phyloP scores from a whole-genome alignment of 495 filamentous ascomycete genomes.

The Aspergillus indologenus region DNA sequence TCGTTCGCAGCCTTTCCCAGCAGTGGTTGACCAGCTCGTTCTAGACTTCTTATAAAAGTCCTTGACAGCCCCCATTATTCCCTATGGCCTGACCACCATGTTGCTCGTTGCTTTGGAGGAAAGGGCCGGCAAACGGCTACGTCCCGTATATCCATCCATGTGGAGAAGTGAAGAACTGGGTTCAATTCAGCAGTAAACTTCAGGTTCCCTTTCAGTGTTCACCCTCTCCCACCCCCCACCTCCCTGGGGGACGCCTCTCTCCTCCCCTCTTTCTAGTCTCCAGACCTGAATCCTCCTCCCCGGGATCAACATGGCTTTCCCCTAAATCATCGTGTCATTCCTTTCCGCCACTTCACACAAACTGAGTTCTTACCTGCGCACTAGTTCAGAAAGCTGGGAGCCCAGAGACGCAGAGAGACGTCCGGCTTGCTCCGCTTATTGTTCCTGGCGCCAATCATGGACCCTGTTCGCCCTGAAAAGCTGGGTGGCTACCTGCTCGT shows the following conservation, averaged over 20 bases:
- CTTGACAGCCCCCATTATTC: not conserved
- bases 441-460: constrained; percentile 10
- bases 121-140: not conserved
- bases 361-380: constrained; percentile 1
- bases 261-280: not conserved
- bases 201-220: not conserved
- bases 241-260: not conserved
- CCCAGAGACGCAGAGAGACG: not conserved
- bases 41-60: not conserved
- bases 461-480: not conserved
- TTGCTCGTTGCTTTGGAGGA: not conserved
- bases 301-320: not conserved
- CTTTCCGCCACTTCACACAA: not conserved
- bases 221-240: not conserved
- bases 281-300: not conserved
- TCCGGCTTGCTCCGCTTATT: constrained; percentile 7
- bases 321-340: not conserved
- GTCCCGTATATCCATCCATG: not conserved
- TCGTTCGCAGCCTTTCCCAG: not conserved
- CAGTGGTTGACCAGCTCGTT: not conserved
- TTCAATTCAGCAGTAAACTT: not conserved
- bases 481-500: constrained; percentile 4
- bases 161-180: not conserved
- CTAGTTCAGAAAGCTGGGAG: not conserved
- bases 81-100: not conserved